A percentile compares a stretch with the other conserved stretches of the same genome.
Conservation (phyloP, 1,284 basidiomycete species). For the Pulchroboletus neoregius region DNA sequence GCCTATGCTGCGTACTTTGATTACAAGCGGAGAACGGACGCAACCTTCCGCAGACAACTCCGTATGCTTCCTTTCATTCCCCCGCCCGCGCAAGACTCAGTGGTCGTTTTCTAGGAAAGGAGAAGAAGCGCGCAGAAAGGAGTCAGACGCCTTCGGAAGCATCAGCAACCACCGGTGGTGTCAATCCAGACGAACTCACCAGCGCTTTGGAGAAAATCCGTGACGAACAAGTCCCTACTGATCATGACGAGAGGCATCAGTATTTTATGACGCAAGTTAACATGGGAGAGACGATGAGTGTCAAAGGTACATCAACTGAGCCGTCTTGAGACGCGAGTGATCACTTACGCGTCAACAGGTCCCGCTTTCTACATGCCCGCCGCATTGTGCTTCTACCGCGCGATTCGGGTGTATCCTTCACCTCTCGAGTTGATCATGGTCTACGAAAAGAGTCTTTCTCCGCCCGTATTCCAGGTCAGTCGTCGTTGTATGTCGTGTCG, state of each 20-base stretch:
- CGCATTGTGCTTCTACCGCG: slow-evolving; percentile 90
- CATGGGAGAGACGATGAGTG: slow-evolving; percentile 81
- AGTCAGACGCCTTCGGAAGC: slow-evolving; percentile 63
- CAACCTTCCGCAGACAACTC: slow-evolving; percentile 84
- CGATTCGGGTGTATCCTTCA: slow-evolving; percentile 90
- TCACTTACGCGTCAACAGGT: slow-evolving; percentile 45
- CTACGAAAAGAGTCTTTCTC: slow-evolving; percentile 89
- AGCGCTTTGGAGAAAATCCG: slow-evolving; percentile 61
- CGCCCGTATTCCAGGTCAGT: slow-evolving; percentile 77
- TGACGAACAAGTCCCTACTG: slow-evolving; percentile 60
- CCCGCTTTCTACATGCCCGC: slow-evolving; percentile 74
- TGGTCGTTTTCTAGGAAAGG: slow-evolving; percentile 58
- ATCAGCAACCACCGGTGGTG: slow-evolving; percentile 28
- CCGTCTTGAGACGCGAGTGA: not conserved
- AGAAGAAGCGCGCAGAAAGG: slow-evolving; percentile 87
- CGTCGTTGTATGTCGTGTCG: not conserved
- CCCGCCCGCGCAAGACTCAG: slow-evolving; percentile 3
- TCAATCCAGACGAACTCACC: slow-evolving; percentile 52
- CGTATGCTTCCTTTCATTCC: slow-evolving; percentile 52
- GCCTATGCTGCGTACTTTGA: slow-evolving; percentile 93
- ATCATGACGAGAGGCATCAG: slow-evolving; percentile 73
- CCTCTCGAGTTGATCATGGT: slow-evolving; percentile 90
- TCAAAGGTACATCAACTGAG: slow-evolving; percentile 55
- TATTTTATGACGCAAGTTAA: slow-evolving; percentile 92
- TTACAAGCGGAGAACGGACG: slow-evolving; percentile 88